Evolutionary conservation across 2,329 filamentous ascomycete genomes (phyloP), one percentile per base, ranked within the genome.

Genomic region (Diaporthe vaccinii): DNA sequence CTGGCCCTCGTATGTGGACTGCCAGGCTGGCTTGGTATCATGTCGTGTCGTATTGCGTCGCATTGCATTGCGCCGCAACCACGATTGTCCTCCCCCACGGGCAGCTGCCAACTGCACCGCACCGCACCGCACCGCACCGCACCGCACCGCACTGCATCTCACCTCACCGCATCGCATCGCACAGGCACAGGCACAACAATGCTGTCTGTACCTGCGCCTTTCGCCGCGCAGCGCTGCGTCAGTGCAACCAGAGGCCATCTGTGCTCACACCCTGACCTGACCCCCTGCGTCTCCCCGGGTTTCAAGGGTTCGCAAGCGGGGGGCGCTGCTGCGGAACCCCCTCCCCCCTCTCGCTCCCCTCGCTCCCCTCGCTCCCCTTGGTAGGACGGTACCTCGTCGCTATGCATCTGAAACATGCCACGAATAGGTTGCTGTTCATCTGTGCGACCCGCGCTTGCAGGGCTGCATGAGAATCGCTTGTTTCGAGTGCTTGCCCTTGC

Each of bases 401-500:
- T 69, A 49, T 41, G 49, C 49, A 55, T 69, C 65, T 69, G 65
- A 69, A 69, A 69, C 65, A 69, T 69, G 65, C 65, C 49, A 69
- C 65, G 65, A 69, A 69, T 69, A 69, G 65, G 65, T 69, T 69
- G 65, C 65, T 55, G 65, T 69, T 69, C 65, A 69, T 69, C 65
- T 69, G 65, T 57, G 49, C 53, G 61, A 74, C 70, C 51, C 34
- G 72, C 67, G 67, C 55, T 68, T 68, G 72, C 72, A 74, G 61
- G 61, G 61, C 72, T 74, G 72, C 62, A 70, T 70, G 41, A 74
- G 61, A 34, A 28, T 74, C 72, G 72, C 72, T 70, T 44, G 72
- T 74, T 74, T 74, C 72, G 57, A 69, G 61, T 69, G 65, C 65
- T 55, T 41, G 65, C 65, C 65, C 65, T 69, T 69, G 65, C 65